These are phyloP conservation scores for Teratosphaeria destructans DNA, from an alignment of 2,329 filamentous ascomycete genomes.

Conservation along the genomic window DNA sequence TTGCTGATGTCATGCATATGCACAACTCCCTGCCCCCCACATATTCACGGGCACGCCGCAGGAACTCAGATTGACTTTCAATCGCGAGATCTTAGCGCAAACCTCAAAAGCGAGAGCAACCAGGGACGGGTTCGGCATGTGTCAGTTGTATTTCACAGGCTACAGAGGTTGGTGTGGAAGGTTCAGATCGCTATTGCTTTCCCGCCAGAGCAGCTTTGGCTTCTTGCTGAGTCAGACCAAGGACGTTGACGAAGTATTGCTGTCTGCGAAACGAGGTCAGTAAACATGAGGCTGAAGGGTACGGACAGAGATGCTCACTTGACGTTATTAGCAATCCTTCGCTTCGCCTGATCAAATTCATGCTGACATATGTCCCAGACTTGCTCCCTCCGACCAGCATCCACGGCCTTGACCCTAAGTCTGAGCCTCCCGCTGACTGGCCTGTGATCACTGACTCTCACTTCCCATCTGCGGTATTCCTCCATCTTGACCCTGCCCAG, in stretches of 20 bases:
- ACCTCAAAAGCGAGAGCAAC: background rate
- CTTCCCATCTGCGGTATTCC: slow-evolving; percentile 81
- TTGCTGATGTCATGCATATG: background rate
- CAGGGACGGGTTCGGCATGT: background rate
- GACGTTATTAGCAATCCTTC: slow-evolving; percentile 57
- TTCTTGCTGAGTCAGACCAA: slow-evolving; percentile 45
- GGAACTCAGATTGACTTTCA: background rate
- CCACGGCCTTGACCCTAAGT: slow-evolving; percentile 74
- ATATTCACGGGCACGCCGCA: background rate
- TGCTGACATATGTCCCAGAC: slow-evolving; percentile 29
- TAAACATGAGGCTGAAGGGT: background rate
- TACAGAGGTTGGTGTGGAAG: no score
- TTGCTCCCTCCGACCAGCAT: slow-evolving; percentile 49
- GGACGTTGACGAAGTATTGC: slow-evolving; percentile 54
- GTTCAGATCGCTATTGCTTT: background rate
- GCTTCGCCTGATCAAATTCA: slow-evolving; percentile 62
- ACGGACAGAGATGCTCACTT: slow-evolving; percentile 52
- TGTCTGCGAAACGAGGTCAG: slow-evolving; percentile 34
- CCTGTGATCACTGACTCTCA: slow-evolving; percentile 82
- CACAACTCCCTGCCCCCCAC: background rate
- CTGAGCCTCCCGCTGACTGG: slow-evolving; percentile 81
- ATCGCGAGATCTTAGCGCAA: background rate
- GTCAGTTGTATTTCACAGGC: no score
- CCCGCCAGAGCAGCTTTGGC: slow-evolving; percentile 28
- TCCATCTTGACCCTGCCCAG: slow-evolving; percentile 73